These are phyloP conservation scores for Ustilago xerochloae DNA, from an alignment of 1,284 basidiomycete species.

Conservation along the genomic window DNA sequence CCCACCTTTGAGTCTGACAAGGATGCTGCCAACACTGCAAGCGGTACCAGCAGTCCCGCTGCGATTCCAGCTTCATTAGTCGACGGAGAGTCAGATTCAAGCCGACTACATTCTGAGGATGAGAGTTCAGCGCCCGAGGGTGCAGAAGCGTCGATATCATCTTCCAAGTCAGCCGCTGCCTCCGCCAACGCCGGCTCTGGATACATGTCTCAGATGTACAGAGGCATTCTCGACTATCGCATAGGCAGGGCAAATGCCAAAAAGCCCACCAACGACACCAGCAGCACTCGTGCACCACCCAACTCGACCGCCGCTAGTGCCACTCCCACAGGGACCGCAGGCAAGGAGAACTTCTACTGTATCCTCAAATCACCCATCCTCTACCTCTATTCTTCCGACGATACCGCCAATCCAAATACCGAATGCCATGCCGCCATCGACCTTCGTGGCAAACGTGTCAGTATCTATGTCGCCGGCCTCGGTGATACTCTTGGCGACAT, in stretches of 20 bases:
- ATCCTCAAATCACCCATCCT: conserved; percentile 65
- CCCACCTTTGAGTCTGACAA: conserved; percentile 48
- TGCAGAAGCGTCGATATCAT: conserved; percentile 5
- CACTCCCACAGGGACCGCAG: conserved; percentile 31
- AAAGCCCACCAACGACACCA: conserved; percentile 14
- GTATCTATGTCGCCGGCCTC: conserved; percentile 55
- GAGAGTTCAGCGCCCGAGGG: conserved; percentile 8
- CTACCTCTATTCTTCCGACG: conserved; percentile 64
- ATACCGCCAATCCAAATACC: conserved; percentile 49
- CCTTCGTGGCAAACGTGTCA: conserved; percentile 62
- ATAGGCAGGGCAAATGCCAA: conserved; percentile 19
- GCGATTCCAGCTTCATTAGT: conserved; percentile 25
- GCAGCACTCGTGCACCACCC: conserved; percentile 8
- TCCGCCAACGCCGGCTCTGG: conserved; percentile 15
- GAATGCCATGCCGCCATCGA: conserved; percentile 66
- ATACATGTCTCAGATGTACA: conserved; percentile 63
- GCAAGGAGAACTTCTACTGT: conserved; percentile 55
- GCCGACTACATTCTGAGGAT: conserved; percentile 20
- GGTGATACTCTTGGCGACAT: conserved; percentile 63
- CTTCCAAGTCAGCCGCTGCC: background rate
- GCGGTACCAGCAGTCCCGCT: conserved; percentile 1
- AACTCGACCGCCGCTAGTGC: conserved; percentile 6
- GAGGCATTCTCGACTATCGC: conserved; percentile 60
- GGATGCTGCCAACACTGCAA: conserved; percentile 10
- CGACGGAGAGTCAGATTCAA: conserved; percentile 27